Base-by-base conservation (phyloP, 1,139 yeast genomes). In the Lodderomyces metapsilosis region DNA sequence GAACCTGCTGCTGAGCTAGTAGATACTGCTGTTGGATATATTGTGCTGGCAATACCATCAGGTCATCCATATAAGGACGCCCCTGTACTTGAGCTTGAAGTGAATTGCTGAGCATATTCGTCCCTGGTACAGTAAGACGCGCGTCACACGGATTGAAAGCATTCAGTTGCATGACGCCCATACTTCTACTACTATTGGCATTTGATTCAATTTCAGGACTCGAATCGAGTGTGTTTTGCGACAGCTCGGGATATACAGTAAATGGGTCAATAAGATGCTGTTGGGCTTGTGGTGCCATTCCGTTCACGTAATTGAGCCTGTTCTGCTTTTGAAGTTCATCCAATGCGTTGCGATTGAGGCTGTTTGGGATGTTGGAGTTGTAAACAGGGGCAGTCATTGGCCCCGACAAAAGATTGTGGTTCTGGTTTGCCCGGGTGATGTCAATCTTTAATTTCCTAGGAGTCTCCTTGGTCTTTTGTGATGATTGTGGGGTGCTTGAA, bases 371-470 rank as follows among this genome's bases (percentile, higher is more conserved):
- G 15, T 37, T 38, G 4, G 70, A 58, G 48, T 64, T 59, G 43
- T 57, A 66, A 13, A 64, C 56, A 3, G 74, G 74, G 4, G 72
- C 73, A 17, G 68, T 63, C 38, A 58, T 51, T 17, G 71, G 72
- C 3, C 71, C 72, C n/a, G 52, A 45, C 17, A 38, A 34, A 9
- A 43, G 44, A 13, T 40, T 43, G 34, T 32, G 28, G 24, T 34
- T 31, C 12, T 31, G 12, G 23, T 44, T 42, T 10, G 52, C 52
- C 31, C 38, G 44, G 7, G 33, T 36, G 6, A 44, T 25, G 36
- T 49, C 52, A 31, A 50, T 50, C 38, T 34, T 39, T 21, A 39
- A 35, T 20, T 42, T 43, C 11, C 41, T 42, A 33, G 53, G 59
- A 36, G 54, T 56, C 16, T 45, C 51, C 18, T 40, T 37, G 10